Base-by-base conservation (phyloP, 2,329 filamentous ascomycete species). In the Ceratocystis eucalypticola region DNA sequence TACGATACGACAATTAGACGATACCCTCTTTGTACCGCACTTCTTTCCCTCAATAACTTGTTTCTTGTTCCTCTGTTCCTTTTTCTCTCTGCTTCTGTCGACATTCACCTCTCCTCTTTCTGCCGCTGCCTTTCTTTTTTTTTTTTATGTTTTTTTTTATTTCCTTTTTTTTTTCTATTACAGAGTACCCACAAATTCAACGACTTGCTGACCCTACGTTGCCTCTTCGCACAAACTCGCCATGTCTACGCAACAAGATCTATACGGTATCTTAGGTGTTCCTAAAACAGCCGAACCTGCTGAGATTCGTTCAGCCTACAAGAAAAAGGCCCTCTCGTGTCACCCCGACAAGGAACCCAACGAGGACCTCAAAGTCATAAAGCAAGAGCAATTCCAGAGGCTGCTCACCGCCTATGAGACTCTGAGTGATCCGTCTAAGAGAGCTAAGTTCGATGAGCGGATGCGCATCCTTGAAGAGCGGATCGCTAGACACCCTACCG, bases 381-480 rank as follows among this genome's bases (percentile, higher is more conserved):
- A 92, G 75, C 85, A 89, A 71, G 87, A 91, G 71, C 87, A 96
- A 76, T 99, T 97, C 73, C 91, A 96, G 76, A 86, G 85, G 74
- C 89, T 97, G 44, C 92, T 96, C 75, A 85, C 92, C 71, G 92
- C 94, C 63, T 99, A 96, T 76, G 94, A 97, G 76, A 80, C 94
- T 37, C 83, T 99, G 68, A 89, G 85, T 72, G 87, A 96, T 73
- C 88, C 93, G 33, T 80, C 78, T 5, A 84, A 87, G 73, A 81
- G 90, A 68, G 76, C 79, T 67, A 85, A 86, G 70, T 96, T 96
- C 75, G 91, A 97, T 76, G 85, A 91, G 64, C 82, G 87, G 73
- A 80, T 88, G 69, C 66, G 62, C 8, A 50, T 55, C 82, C 72
- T 77, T 69, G 71, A 72, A 64, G 75, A 77, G 71, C 74, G 74